These are phyloP conservation scores for Geotrichum fermentans DNA, from an alignment of 1,139 yeast genomes.

Conservation along the genomic window DNA sequence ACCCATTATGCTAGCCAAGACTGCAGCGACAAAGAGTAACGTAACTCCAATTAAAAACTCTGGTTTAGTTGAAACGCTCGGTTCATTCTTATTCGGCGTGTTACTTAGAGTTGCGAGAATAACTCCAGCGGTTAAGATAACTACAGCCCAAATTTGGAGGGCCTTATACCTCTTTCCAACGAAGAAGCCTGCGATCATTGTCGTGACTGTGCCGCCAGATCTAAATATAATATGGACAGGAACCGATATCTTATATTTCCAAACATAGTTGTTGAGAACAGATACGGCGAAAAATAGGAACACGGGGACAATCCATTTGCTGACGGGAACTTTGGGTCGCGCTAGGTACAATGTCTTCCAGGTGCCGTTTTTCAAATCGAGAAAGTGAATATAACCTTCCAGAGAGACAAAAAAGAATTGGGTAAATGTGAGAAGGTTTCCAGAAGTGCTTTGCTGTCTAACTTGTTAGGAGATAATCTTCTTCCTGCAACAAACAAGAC, in stretches of 20 bases:
- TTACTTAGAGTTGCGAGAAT: constrained; percentile 45
- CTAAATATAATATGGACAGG: constrained; percentile 66
- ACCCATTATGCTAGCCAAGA: constrained; percentile 52
- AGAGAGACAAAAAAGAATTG: constrained; percentile 56
- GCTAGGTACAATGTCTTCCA: constrained; percentile 34
- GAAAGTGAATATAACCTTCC: constrained; percentile 42
- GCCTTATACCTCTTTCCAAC: constrained; percentile 38
- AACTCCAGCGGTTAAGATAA: constrained; percentile 54
- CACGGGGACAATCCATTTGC: constrained; percentile 48
- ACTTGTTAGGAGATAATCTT: background rate
- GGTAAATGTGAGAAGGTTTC: constrained; percentile 53
- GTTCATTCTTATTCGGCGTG: constrained; percentile 12
- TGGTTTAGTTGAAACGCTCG: background rate
- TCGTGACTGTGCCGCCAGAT: constrained; percentile 59
- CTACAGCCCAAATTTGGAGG: constrained; percentile 43
- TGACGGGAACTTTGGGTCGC: constrained; percentile 43
- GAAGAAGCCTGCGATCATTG: constrained; percentile 54
- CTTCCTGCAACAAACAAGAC: background rate
- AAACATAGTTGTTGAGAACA: constrained; percentile 55
- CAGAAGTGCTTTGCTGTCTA: constrained; percentile 38
- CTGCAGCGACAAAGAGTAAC: constrained; percentile 45
- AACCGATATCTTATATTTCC: constrained; percentile 54
- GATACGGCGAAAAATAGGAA: constrained; percentile 50
- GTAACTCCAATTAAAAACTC: constrained; percentile 43
- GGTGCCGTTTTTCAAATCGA: constrained; percentile 32